These are phyloP conservation scores for Colletotrichum karsti DNA, from an alignment of 2,329 filamentous ascomycete species.

Conservation along the genomic window DNA sequence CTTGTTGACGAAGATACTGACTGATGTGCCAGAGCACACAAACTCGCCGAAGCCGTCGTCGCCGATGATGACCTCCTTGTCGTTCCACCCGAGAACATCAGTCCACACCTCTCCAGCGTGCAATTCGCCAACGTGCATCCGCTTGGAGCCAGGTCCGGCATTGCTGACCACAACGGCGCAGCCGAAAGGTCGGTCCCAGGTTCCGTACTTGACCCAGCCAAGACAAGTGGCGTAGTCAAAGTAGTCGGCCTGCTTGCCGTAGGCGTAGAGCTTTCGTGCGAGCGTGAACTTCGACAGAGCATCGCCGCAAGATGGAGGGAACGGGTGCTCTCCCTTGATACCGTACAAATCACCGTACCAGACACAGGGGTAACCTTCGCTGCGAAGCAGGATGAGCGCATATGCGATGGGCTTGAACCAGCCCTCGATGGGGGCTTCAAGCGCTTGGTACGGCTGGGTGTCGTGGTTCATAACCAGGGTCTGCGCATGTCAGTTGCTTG, in stretches of 20 bases:
- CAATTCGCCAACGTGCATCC: constrained; percentile 69
- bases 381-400: constrained; percentile 73
- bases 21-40: constrained; percentile 59
- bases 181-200: constrained; percentile 54
- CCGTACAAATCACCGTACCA: constrained; percentile 79
- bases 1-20: constrained; percentile 67
- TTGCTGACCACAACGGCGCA: constrained; percentile 67
- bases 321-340: constrained; percentile 54
- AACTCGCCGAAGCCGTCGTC: constrained; percentile 69
- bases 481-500: constrained; percentile 33
- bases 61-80: constrained; percentile 66
- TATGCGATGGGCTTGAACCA: constrained; percentile 80
- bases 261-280: constrained; percentile 72
- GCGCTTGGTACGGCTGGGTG: constrained; percentile 56
- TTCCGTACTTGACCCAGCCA: constrained; percentile 64
- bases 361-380: constrained; percentile 70
- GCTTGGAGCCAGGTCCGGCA: constrained; percentile 56
- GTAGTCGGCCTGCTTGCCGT: constrained; percentile 73
- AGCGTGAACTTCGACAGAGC: constrained; percentile 66
- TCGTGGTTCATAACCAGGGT: constrained; percentile 79
- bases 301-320: constrained; percentile 60
- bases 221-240: constrained; percentile 68
- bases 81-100: constrained; percentile 66
- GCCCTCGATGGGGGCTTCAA: constrained; percentile 65
- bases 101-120: constrained; percentile 71